Evolutionary conservation across 495 filamentous ascomycete species (phyloP), one percentile per base, ranked within the genome.

Genomic region (Trypethelium eluteriae): DNA sequence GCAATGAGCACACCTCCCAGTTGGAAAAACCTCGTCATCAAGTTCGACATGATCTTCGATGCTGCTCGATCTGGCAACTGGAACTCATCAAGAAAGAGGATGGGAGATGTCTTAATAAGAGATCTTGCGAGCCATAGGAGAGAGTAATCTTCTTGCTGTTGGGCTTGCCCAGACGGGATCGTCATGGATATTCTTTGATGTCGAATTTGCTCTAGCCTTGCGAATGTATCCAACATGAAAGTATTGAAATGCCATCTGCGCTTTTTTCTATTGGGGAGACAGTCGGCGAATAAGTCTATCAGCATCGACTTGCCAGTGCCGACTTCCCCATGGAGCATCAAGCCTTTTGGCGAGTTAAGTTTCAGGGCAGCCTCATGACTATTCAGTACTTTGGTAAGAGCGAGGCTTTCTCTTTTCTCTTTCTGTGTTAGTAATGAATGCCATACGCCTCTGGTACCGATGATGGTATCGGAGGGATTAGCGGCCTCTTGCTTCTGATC

Each of bases 51-150:
- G 34, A 90, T 87, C 71, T 89, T 89, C 63, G 83, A 84, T 16
- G 87, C 81, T 0, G 82, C 86, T 65, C 85, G 79, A 73, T 90
- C 88, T 0, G 88, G 88, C 14, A 91, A 76, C 70, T 91, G 88
- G 68, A 91, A 90, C 70, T 91, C 87, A 67, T 90, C 87, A 1
- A 90, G 75, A 62, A 91, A 91, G 2, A 90, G 73, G 64, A 90
- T 88, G 1, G 88, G 88, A 36, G 84, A 85, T 35, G 81, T 84
- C 69, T 85, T 79, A 11, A 88, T 81, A 75, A 88, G 80, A 47
- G 90, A 85, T 64, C 85, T 83, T 3, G 88, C 89, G 62, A 89
- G 77, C 79, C 82, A 84, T 2, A 92, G 74, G 25, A 90, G 73
- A 0, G 84, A 84, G 70, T 89, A 82, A 65, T 89, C 85, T 2